phyloP scores from a whole-genome alignment of 169 alveolate genomes.

The Plasmodium cynomolgi region DNA sequence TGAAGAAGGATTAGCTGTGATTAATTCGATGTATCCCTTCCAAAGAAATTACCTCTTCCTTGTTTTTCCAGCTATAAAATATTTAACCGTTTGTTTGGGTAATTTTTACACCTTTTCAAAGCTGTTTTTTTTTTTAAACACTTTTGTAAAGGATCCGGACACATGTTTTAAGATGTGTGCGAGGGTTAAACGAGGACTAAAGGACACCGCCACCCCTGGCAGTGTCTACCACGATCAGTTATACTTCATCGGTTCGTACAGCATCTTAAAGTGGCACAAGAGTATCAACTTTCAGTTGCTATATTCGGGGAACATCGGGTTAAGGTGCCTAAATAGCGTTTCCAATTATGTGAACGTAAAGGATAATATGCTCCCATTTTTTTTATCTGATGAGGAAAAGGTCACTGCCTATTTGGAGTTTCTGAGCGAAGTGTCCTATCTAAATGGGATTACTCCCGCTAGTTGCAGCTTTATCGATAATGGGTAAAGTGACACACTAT shows the following conservation, averaged over 20 bases:
- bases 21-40: constrained; percentile 72
- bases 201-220: constrained; percentile 48
- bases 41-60: constrained; percentile 33
- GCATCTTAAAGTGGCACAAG: constrained; percentile 58
- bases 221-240: constrained; percentile 75
- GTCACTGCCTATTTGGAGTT: constrained; percentile 17
- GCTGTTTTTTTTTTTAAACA: constrained; percentile 35
- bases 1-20: constrained; percentile 77
- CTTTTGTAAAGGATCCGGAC: constrained; percentile 40
- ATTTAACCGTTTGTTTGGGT: constrained; percentile 75
- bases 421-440: constrained; percentile 17
- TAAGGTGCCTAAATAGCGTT: constrained; percentile 23
- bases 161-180: constrained; percentile 69
- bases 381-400: constrained; percentile 17
- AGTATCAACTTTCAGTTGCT: constrained; percentile 40
- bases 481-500: not conserved
- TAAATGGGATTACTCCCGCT: constrained; percentile 52
- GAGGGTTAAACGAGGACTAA: constrained; percentile 71
- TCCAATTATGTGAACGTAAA: constrained; percentile 29
- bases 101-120: constrained; percentile 44
- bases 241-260: constrained; percentile 72
- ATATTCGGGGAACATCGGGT: constrained; percentile 65
- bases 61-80: constrained; percentile 66
- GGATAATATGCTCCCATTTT: constrained; percentile 31
- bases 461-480: constrained; percentile 20